Base-by-base conservation (phyloP, 2,329 filamentous ascomycete species). In the Penicillium sp. region DNA sequence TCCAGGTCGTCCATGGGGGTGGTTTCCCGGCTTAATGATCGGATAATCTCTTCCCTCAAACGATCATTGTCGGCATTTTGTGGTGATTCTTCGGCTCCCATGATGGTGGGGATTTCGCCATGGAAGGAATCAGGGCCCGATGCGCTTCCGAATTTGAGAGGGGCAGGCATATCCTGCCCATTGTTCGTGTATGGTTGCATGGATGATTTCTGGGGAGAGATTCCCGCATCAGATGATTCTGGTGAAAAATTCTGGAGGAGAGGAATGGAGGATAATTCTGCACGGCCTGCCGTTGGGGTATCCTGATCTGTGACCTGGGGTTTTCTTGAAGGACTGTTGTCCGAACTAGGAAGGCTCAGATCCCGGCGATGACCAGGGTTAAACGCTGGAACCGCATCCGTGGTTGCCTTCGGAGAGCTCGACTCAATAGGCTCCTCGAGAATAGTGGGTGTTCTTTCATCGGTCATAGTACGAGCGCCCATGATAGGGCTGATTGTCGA, bases 401-500 rank as follows among this genome's bases (percentile, higher is more conserved):
- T 59, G 58, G 37, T 53, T 37, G 52, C 56, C 31, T 46, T 52
- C 31, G 71, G 61, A 51, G 73, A 56, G 25, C 58, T 50, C 49
- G 66, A 57, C 67, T 75, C 75, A 69, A 58, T 70, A 42, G 79
- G 73, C 60, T 85, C 82, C 68, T 87, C 84, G 27, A 77, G 76
- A 62, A 86, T 86, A 1, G 80, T 80, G 41, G 83, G 81, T 4
- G 84, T 83, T 48, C 75, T 71, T 62, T 74, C 63, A 61, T 77
- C 62, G 57, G 72, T 62, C 67, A 68, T 40, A 41, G 77, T 77
- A 38, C 77, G 77, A 53, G 62, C 63, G 45, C 73, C 64, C 71
- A 89, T 87, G 54, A 89, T 89, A 2, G 87, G 87, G 67, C 86
- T 88, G 61, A 89, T 85, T 29, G 79, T 79, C 49, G 82, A 80